Base-by-base conservation (phyloP, 78 protist species). In the Bodo saltans region DNA sequence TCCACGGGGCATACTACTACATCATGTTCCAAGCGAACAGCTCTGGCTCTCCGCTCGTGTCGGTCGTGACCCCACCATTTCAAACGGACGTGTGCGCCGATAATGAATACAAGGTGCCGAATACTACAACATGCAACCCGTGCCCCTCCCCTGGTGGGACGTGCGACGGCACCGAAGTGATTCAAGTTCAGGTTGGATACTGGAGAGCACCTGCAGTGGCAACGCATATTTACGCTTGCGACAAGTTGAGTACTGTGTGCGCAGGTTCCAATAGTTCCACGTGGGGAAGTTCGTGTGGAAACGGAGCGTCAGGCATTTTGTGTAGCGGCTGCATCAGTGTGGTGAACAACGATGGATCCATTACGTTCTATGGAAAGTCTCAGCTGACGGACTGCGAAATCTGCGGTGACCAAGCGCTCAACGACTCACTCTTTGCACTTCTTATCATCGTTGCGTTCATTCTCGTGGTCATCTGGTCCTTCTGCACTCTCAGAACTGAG, bases 341-440 rank as follows among this genome's bases (percentile, higher is more conserved):
- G n/a, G n/a, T n/a, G n/a, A n/a, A n/a, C n/a, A 32, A 33, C 30
- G 70, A 74, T 39, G 79, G 79, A 12, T n/a, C n/a, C n/a, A n/a
- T n/a, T n/a, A n/a, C n/a, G n/a, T n/a, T n/a, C n/a, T 74, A 47
- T 42, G 79, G 79, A 27, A 74, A 74, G 79, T 3, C 4, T 29
- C n/a, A 17, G 8, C 37, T 42, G 35, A 33, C 79, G 32, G 68
- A 42, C 11, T 74, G 79, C 79, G 12, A 3, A 12, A 42, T 4
- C 34, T 74, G 79, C 60, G 37, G 68, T 4, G 30, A 17, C 21
- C 29, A 23, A 4, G 17, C 34, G 60, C 70, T 27, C 21, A 74
- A 74, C 34, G 30, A 3, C 11, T 3, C 68, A 4, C 33, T 32
- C 37, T 39, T 74, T 3, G 3, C 60, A 23, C 28, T 74, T 47